A percentile compares a stretch with the other conserved stretches of the same genome.
Evolutionary conservation across 305 asterid genomes (phyloP).

Genomic region (Fraxinus velutina): DNA sequence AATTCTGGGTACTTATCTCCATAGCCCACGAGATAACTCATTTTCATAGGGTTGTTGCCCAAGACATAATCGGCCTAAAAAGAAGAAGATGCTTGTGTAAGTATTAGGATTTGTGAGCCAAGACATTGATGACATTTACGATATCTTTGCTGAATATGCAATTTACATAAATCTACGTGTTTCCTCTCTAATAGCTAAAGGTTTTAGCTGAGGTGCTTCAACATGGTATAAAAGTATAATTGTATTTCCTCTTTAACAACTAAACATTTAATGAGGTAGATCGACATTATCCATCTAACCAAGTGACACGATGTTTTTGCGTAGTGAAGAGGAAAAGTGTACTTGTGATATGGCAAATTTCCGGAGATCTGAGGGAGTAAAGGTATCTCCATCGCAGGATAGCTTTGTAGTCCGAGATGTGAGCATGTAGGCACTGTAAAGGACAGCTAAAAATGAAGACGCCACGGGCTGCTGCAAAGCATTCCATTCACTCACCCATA

Average conservation of each 20-base stretch:
- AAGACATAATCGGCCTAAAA: conserved; percentile 72
- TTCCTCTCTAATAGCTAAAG: not conserved
- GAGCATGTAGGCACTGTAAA: conserved; percentile 91
- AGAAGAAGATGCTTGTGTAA: not conserved
- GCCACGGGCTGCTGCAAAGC: conserved; percentile 92
- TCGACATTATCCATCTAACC: not conserved
- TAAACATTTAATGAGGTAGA: not conserved
- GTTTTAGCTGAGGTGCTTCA: not conserved
- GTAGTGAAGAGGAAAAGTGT: conserved; percentile 13
- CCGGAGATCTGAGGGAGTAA: conserved; percentile 71
- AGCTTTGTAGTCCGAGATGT: conserved; percentile 69
- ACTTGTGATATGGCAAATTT: conserved; percentile 87
- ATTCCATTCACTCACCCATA: conserved; percentile 87
- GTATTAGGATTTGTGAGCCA: not conserved
- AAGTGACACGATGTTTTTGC: not conserved
- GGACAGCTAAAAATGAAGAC: conserved; percentile 73
- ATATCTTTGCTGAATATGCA: not conserved
- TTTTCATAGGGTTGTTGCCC: conserved; percentile 74
- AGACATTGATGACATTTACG: not conserved
- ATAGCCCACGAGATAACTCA: conserved; percentile 79
- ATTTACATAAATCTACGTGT: not conserved
- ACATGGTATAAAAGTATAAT: not conserved
- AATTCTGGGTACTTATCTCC: conserved; percentile 60
- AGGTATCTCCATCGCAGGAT: conserved; percentile 52
- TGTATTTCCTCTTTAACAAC: not conserved